Evolutionary conservation across 1,284 basidiomycete genomes (phyloP).

Genomic region (Cutaneotrichosporon cutaneum): DNA sequence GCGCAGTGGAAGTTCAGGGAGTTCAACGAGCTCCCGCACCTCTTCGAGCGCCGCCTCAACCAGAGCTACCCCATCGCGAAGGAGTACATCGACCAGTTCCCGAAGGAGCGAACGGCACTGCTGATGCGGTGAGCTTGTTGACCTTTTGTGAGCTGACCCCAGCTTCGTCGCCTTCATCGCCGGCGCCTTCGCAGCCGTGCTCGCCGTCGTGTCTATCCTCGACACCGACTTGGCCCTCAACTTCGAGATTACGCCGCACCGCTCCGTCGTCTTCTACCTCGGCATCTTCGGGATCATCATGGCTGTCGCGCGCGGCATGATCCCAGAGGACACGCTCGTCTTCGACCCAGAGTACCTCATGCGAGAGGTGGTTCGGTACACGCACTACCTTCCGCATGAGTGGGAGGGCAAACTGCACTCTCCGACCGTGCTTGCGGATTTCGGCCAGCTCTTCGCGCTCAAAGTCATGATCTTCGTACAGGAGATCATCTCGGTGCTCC

Average conservation of each 20-base stretch:
- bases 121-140: conserved; percentile 70
- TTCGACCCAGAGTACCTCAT: conserved; percentile 92
- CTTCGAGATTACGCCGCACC: conserved; percentile 90
- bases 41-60: conserved; percentile 81
- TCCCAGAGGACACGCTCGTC: conserved; percentile 87
- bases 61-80: conserved; percentile 85
- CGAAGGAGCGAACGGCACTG: conserved; percentile 86
- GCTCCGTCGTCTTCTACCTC: conserved; percentile 91
- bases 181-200: conserved; percentile 92
- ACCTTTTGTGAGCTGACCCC: neutral
- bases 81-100: conserved; percentile 96
- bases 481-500: conserved; percentile 83
- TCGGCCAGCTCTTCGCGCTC: conserved; percentile 83
- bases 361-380: conserved; percentile 85
- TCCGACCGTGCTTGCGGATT: conserved; percentile 82
- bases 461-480: conserved; percentile 82
- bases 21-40: conserved; percentile 95
- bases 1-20: conserved; percentile 99
- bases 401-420: conserved; percentile 90
- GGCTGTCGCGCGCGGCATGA: conserved; percentile 88
- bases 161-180: conserved; percentile 95
- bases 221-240: conserved; percentile 90
- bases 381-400: conserved; percentile 89
- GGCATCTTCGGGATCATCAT: conserved; percentile 82
- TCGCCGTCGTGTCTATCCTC: conserved; percentile 83